These are phyloP conservation scores for Fusarium ramigenum DNA, from an alignment of 2,329 filamentous ascomycete species.

Conservation along the genomic window DNA sequence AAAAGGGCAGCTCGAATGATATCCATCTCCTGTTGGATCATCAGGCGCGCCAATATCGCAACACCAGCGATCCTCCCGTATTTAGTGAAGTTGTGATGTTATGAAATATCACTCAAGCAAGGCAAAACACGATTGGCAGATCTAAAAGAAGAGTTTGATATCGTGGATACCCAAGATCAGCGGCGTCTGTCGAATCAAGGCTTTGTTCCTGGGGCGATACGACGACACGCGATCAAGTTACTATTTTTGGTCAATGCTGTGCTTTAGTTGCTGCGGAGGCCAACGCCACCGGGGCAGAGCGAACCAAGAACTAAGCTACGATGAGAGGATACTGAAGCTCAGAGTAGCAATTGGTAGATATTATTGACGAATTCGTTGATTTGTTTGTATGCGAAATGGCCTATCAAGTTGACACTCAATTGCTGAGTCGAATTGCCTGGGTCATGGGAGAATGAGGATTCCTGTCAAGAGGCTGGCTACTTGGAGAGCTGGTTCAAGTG, in stretches of 20 bases:
- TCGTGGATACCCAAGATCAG: conserved; percentile 15
- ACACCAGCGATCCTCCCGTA: background rate
- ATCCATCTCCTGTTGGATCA: background rate
- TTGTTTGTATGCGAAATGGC: background rate
- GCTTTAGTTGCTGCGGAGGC: conserved; percentile 1
- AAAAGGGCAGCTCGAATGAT: background rate
- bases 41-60: background rate
- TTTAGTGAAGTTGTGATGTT: background rate
- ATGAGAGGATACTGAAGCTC: background rate
- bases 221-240: conserved; percentile 36
- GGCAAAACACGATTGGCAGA: background rate
- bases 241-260: conserved; percentile 38
- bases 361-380: background rate
- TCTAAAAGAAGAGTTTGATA: background rate
- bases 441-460: background rate
- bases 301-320: background rate
- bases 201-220: conserved; percentile 31
- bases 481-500: background rate
- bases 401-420: background rate
- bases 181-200: conserved; percentile 15
- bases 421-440: background rate
- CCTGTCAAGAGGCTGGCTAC: background rate
- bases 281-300: conserved; percentile 1
- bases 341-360: background rate
- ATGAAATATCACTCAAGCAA: background rate